Base-by-base conservation (phyloP, 306 rosid genomes). In the Malus sieversii region DNA sequence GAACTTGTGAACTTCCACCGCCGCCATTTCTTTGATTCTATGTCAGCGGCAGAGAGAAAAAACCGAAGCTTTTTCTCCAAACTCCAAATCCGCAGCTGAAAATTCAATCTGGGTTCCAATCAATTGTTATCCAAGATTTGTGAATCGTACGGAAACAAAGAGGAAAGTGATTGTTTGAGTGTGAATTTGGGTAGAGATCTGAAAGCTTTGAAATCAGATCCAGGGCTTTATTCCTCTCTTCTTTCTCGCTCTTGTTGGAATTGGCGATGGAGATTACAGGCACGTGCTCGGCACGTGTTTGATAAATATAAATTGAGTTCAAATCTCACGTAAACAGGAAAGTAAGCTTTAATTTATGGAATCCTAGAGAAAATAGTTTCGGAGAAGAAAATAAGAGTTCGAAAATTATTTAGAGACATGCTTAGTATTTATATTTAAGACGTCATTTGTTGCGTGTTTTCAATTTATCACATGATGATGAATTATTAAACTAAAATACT, bases 1-100 rank as follows among this genome's bases (percentile, higher is more conserved):
- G 76, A 96, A 79, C 80, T 82, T 88, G 81, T 96, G 92, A 81
- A 88, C 93, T 35, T 88, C 76, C 62, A 81, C 87, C 18, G 89
- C 94, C 82, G 96, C 84, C 99, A 96, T 92, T 88, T 73, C 52
- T 63, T 18, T 15, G 45, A 11, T 68, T 68, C 44, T 14, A 10
- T 25, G 59, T 5, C 18, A 30, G 66, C 66, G 67, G 52, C 76
- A 23, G 77, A 63, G 35, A 70, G 40, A 18, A 48, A 48, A 76
- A 63, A 19, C 20, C 68, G 14, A 62, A 61, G 59, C 69, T 73
- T 61, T 61, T 18, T 5, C 1, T 5, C 20, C 38, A 35, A 35
- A 35, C 38, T 35, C 51, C 44, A 74, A 74, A 61, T 25, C 11
- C 23, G 27, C 12, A 25, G 76, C 66, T 16, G 20, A 42, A 13